phyloP scores from a whole-genome alignment of 1,139 yeast species.

The Pneumocystis oryctolagi region DNA sequence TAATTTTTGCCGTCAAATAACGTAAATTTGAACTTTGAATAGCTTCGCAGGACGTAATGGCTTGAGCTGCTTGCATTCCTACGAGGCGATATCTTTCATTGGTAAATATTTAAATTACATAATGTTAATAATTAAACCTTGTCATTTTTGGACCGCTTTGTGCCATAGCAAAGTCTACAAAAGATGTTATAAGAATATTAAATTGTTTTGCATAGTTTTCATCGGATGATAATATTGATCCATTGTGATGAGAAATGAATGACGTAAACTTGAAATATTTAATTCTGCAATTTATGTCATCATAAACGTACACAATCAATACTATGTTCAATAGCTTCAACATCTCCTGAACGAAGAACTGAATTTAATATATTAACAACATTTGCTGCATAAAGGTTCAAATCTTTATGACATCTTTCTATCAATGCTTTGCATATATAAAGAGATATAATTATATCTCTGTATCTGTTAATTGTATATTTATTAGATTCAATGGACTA shows the following conservation, averaged over 20 bases:
- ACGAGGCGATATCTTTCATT: background rate
- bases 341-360: conserved; percentile 38
- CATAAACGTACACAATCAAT: conserved; percentile 17
- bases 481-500: background rate
- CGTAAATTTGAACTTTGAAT: background rate
- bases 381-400: conserved; percentile 60
- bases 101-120: conserved; percentile 2
- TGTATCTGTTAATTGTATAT: background rate
- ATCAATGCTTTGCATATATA: conserved; percentile 56
- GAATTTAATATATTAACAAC: conserved; percentile 28
- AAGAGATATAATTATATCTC: conserved; percentile 64
- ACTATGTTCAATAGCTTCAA: conserved; percentile 41
- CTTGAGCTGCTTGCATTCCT: conserved; percentile 4
- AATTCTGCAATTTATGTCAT: background rate
- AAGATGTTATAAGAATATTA: conserved; percentile 26
- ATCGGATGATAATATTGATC: conserved; percentile 60
- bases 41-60: conserved; percentile 1
- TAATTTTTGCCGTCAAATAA: conserved; percentile 1
- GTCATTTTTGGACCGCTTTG: background rate
- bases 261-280: conserved; percentile 28
- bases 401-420: conserved; percentile 61
- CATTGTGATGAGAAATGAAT: conserved; percentile 52
- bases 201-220: conserved; percentile 41
- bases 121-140: conserved; percentile 5
- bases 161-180: conserved; percentile 14